phyloP scores from a whole-genome alignment of 352 stramenopile species.

The Phytophthora ohioensis region DNA sequence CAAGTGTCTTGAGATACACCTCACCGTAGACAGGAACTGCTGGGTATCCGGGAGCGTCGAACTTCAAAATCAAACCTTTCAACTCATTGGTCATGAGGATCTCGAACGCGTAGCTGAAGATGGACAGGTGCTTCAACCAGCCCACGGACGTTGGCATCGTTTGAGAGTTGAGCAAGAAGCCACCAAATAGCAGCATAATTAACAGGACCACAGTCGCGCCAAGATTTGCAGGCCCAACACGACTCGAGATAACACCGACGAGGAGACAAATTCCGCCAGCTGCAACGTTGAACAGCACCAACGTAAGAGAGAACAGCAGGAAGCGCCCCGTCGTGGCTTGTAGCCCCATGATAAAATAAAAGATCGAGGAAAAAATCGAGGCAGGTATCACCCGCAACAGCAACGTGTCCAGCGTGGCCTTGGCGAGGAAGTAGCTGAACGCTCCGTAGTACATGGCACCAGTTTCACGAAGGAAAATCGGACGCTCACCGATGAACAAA shows the following conservation, averaged over 20 bases:
- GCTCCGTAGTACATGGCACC: constrained; percentile 83
- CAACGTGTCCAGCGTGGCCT: constrained; percentile 76
- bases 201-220: constrained; percentile 77
- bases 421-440: constrained; percentile 85
- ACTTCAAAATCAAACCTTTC: constrained; percentile 77
- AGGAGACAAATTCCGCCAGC: constrained; percentile 80
- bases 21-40: constrained; percentile 82
- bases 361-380: constrained; percentile 83
- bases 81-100: constrained; percentile 90
- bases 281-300: constrained; percentile 86
- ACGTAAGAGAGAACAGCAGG: constrained; percentile 68
- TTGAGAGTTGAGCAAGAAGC: constrained; percentile 88
- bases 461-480: constrained; percentile 83
- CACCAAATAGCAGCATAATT: constrained; percentile 87
- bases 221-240: constrained; percentile 79
- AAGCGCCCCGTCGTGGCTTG: constrained; percentile 69
- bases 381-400: constrained; percentile 79
- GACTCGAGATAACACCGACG: constrained; percentile 68
- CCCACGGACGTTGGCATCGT: constrained; percentile 72
- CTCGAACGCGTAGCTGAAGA: constrained; percentile 90
- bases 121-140: constrained; percentile 84
- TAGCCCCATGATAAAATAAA: constrained; percentile 90
- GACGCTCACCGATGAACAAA: constrained; percentile 77
- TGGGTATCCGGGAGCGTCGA: constrained; percentile 80
- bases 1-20: constrained; percentile 85